A percentile compares a stretch with the other conserved stretches of the same genome.
phyloP scores from a whole-genome alignment of 2,329 filamentous ascomycete species.

The Penicillium sp. region DNA sequence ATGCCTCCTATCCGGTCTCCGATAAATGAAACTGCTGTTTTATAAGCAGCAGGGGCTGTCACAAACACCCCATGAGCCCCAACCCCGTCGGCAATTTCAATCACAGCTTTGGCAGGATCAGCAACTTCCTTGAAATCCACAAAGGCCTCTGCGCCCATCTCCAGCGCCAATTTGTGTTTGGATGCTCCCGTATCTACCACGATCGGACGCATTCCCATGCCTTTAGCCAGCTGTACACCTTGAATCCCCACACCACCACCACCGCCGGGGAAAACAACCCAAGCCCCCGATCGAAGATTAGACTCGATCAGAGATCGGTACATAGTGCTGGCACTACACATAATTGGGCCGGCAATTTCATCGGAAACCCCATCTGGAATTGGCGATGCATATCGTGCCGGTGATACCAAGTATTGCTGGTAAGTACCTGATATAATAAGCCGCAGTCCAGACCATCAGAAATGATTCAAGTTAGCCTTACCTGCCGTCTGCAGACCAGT shows the following conservation, averaged over 20 bases:
- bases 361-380: slow-evolving; percentile 59
- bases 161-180: slow-evolving; percentile 48
- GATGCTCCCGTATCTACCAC: slow-evolving; percentile 55
- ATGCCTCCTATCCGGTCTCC: slow-evolving; percentile 47
- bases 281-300: slow-evolving; percentile 52
- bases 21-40: slow-evolving; percentile 44
- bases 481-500: slow-evolving; percentile 46
- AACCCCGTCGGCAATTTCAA: slow-evolving; percentile 48
- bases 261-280: slow-evolving; percentile 45
- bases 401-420: slow-evolving; percentile 59
- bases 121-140: slow-evolving; percentile 53
- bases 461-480: slow-evolving; percentile 21
- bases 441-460: neutral
- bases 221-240: slow-evolving; percentile 55
- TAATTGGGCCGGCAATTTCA: slow-evolving; percentile 59
- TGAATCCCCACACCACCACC: slow-evolving; percentile 60
- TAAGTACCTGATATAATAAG: slow-evolving; percentile 48
- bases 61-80: slow-evolving; percentile 50
- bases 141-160: slow-evolving; percentile 57
- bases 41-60: slow-evolving; percentile 43
- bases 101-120: slow-evolving; percentile 42
- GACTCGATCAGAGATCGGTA: slow-evolving; percentile 57
- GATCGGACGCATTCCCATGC: slow-evolving; percentile 58
- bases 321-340: slow-evolving; percentile 61
- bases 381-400: slow-evolving; percentile 54